phyloP scores from a whole-genome alignment of 108 stramenopile genomes.

The Mediolabrus comicus region DNA sequence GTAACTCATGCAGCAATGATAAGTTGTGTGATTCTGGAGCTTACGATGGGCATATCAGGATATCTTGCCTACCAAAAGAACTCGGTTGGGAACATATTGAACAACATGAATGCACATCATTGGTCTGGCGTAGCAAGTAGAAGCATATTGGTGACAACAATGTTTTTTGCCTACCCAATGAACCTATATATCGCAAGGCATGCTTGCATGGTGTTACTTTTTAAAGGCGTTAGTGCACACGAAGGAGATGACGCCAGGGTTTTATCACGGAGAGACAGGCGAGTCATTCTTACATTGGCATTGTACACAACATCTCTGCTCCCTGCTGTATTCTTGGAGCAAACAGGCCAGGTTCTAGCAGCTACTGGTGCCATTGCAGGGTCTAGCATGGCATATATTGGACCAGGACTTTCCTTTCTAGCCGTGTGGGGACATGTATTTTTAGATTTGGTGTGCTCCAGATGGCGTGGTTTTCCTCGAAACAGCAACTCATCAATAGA shows the following conservation, averaged over 20 bases:
- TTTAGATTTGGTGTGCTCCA: slow-evolving; percentile 8
- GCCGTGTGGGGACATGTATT: slow-evolving; percentile 33
- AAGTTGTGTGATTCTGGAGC: slow-evolving; percentile 50
- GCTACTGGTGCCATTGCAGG: slow-evolving; percentile 43
- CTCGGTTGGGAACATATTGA: slow-evolving; percentile 71
- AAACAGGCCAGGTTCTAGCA: slow-evolving; percentile 35
- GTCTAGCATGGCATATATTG: slow-evolving; percentile 38
- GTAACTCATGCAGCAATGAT: slow-evolving; percentile 56
- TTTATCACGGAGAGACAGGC: slow-evolving; percentile 25
- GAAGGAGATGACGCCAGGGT: slow-evolving; percentile 61
- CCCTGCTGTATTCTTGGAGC: slow-evolving; percentile 24
- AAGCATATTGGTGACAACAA: slow-evolving; percentile 59
- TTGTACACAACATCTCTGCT: slow-evolving; percentile 38
- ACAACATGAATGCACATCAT: slow-evolving; percentile 56
- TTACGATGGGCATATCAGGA: slow-evolving; percentile 56
- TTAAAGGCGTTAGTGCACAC: slow-evolving; percentile 75
- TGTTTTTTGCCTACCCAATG: slow-evolving; percentile 86
- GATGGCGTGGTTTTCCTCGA: slow-evolving; percentile 22
- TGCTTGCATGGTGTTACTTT: slow-evolving; percentile 72
- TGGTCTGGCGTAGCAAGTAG: slow-evolving; percentile 35
- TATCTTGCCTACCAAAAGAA: slow-evolving; percentile 64
- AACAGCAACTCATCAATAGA: neutral
- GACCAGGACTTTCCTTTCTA: slow-evolving; percentile 34
- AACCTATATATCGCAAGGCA: slow-evolving; percentile 83
- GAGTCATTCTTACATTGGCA: slow-evolving; percentile 31